Evolutionary conservation across 352 stramenopile genomes (phyloP).

Genomic region (Phytophthora pinifolia): DNA sequence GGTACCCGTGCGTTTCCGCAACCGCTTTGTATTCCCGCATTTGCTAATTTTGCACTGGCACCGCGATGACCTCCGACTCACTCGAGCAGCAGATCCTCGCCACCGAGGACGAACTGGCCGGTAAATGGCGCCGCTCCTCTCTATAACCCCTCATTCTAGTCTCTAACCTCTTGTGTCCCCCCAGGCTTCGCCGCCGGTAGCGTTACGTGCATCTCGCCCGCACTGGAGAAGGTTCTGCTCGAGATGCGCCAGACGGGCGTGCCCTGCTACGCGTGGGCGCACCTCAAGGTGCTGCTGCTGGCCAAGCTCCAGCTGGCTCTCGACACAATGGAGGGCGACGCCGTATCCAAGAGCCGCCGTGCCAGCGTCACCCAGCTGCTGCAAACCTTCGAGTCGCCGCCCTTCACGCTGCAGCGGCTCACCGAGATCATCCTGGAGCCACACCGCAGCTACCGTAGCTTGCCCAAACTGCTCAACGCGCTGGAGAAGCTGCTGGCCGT

Average conservation of each 20-base stretch:
- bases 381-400: slow-evolving; percentile 65
- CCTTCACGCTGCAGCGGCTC: slow-evolving; percentile 83
- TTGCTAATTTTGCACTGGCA: slow-evolving; percentile 9
- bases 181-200: slow-evolving; percentile 58
- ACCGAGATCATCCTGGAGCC: slow-evolving; percentile 79
- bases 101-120: slow-evolving; percentile 69
- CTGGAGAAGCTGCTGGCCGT: slow-evolving; percentile 80
- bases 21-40: slow-evolving; percentile 9
- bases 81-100: slow-evolving; percentile 58
- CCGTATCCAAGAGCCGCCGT: slow-evolving; percentile 56
- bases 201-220: slow-evolving; percentile 44
- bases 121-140: slow-evolving; percentile 22
- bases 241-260: slow-evolving; percentile 73
- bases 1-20: neutral
- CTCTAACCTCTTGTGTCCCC: neutral
- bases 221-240: slow-evolving; percentile 60
- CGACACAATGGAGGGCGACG: slow-evolving; percentile 52
- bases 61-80: slow-evolving; percentile 16
- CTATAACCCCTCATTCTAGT: neutral
- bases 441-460: slow-evolving; percentile 66
- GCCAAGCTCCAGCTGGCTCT: slow-evolving; percentile 57
- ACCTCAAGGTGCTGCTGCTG: slow-evolving; percentile 67
- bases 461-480: slow-evolving; percentile 81
- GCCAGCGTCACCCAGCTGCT: slow-evolving; percentile 59
- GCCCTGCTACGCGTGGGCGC: slow-evolving; percentile 68